Percentiles rank a stretch among this genome's conserved stretches.
Evolutionary conservation across 2,329 filamentous ascomycete species (phyloP).

Genomic region (Catunica adiposa): DNA sequence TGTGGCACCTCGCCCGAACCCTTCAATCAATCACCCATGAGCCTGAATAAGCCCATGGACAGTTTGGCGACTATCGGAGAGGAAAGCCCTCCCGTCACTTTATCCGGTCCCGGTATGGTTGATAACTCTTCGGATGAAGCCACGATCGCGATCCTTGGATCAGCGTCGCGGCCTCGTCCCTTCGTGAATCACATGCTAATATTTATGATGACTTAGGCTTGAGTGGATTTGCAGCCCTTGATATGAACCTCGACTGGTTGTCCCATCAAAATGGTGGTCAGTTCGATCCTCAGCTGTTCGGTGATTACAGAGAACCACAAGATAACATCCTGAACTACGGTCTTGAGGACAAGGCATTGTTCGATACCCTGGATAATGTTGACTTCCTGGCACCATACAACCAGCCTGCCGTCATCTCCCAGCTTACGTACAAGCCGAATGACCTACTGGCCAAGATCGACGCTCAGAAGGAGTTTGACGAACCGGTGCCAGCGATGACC

Average conservation of each 20-base stretch:
- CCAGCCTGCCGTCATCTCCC: slow-evolving; percentile 26
- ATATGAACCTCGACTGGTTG: slow-evolving; percentile 52
- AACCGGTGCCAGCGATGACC: slow-evolving; percentile 29
- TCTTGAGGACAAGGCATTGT: slow-evolving; percentile 20
- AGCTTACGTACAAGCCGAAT: slow-evolving; percentile 1
- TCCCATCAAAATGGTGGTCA: slow-evolving; percentile 66
- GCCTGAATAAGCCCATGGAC: slow-evolving; percentile 43
- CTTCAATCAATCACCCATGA: slow-evolving; percentile 51
- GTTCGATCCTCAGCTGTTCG: slow-evolving; percentile 85
- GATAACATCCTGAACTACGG: slow-evolving; percentile 52
- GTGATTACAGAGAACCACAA: slow-evolving; percentile 80
- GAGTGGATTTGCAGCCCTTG: slow-evolving; percentile 9
- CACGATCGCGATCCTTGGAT: slow-evolving; percentile 9
- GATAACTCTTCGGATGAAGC: neutral
- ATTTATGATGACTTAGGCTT: slow-evolving; percentile 11
- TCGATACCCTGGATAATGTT: slow-evolving; percentile 61
- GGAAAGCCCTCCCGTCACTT: slow-evolving; percentile 29
- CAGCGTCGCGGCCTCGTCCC: slow-evolving; percentile 4
- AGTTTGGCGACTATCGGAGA: slow-evolving; percentile 49
- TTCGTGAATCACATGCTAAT: slow-evolving; percentile 13
- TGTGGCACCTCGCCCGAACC: slow-evolving; percentile 69
- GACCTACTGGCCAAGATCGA: slow-evolving; percentile 11
- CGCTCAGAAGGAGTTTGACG: slow-evolving; percentile 41
- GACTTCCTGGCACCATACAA: slow-evolving; percentile 77
- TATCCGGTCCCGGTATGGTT: slow-evolving; percentile 10